Evolutionary conservation across 2,329 filamentous ascomycete species (phyloP).

Genomic region (Pyrenophora teres): DNA sequence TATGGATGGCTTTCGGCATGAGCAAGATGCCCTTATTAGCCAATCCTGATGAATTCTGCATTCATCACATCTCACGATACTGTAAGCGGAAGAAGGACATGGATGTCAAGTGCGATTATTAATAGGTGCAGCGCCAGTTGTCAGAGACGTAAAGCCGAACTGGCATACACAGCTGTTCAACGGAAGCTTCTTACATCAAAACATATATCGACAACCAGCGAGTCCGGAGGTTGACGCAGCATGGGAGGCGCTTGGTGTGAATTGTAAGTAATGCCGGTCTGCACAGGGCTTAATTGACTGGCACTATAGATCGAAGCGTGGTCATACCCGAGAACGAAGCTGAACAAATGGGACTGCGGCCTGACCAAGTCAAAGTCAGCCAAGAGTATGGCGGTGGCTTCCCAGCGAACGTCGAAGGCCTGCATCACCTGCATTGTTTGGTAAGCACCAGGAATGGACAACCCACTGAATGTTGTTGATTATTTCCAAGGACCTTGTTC

Average conservation of each 20-base stretch:
- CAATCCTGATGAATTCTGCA: slow-evolving; percentile 33
- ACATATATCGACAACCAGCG: slow-evolving; percentile 57
- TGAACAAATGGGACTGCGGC: slow-evolving; percentile 55
- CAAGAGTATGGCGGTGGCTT: slow-evolving; percentile 63
- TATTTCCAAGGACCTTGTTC: slow-evolving; percentile 58
- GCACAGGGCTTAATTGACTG: background rate
- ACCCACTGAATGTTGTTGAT: slow-evolving; percentile 15
- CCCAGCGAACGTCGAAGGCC: slow-evolving; percentile 61
- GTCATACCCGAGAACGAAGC: slow-evolving; percentile 58
- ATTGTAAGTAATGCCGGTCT: slow-evolving; percentile 51
- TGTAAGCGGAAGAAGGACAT: slow-evolving; percentile 22
- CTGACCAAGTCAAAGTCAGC: slow-evolving; percentile 61
- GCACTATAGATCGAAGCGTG: slow-evolving; percentile 42
- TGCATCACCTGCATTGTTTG: slow-evolving; percentile 64
- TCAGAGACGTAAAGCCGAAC: slow-evolving; percentile 49
- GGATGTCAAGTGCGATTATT: background rate
- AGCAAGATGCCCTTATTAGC: slow-evolving; percentile 15
- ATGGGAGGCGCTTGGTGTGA: slow-evolving; percentile 59
- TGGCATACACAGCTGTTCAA: slow-evolving; percentile 57
- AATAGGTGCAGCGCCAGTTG: slow-evolving; percentile 33
- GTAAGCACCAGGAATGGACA: slow-evolving; percentile 38
- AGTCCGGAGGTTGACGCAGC: slow-evolving; percentile 61
- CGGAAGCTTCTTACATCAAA: slow-evolving; percentile 61
- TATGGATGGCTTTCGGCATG: slow-evolving; percentile 23
- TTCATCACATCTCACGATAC: slow-evolving; percentile 36